Evolutionary conservation across 768 basidiomycete species (phyloP), one percentile per base, ranked within the genome.

Genomic region (Tricholoma bakamatsutake): DNA sequence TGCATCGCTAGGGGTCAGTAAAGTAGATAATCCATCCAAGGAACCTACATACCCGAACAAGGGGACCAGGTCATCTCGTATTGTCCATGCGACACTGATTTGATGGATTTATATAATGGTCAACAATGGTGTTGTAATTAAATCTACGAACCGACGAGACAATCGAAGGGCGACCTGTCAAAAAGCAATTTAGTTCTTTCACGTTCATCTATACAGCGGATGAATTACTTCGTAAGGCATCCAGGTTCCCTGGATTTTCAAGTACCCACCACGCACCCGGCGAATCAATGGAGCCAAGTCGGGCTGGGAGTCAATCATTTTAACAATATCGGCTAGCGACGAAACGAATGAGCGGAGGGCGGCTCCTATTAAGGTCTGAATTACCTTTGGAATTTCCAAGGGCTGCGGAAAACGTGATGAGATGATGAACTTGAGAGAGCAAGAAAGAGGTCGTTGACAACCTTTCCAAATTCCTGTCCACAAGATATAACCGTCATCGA

Each of bases 391-490:
- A 88, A 61, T 92, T 90, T 53, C 90, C 90, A 42, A 92, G 80
- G 31, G 90, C 90, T 92, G 62, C 12, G 56, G 54, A 50, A 62
- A 39, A 40, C 4, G 43, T 46, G 48, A 60, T 62, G 55, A 64
- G 60, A 46, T 28, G 49, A 31, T 28, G 43, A 17, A 35, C 11
- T 15, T 31, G 15, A 13, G 51, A 49, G 37, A 17, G 24, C 9
- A 21, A 13, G 35, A 2, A 43, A 21, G 35, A 31, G 24, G 3
- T 34, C 11, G 6, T 6, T 33, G 56, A 74, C 57, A 56, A 90
- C 90, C 91, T 79, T 94, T 94, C 92, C 92, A 94, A 52, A 94
- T 94, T 9, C 90, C 89, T 1, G 93, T 94, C 91, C 92, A 94
- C 15, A 93, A 76, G 56, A 94, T 86, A 67, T 91, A 93, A 3